Evolutionary conservation across 495 filamentous ascomycete genomes (phyloP).

Genomic region (Amniculicola lignicola): DNA sequence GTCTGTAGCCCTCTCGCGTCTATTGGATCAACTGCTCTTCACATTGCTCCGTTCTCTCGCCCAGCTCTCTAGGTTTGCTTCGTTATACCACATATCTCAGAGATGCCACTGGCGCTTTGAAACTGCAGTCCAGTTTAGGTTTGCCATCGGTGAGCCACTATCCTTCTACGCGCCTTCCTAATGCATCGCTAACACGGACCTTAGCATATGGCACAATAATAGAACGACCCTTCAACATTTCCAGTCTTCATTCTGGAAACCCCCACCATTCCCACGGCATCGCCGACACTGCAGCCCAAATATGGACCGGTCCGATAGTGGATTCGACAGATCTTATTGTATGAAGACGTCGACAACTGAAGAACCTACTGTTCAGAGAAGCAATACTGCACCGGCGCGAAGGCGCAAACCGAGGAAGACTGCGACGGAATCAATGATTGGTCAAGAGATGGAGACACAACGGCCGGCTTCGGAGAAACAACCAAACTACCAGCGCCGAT

Average conservation of each 20-base stretch:
- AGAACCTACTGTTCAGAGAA: conserved; percentile 2
- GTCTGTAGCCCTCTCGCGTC: neutral
- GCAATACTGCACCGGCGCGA: conserved; percentile 7
- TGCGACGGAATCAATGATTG: neutral
- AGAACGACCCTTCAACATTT: conserved; percentile 1
- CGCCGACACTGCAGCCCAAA: neutral
- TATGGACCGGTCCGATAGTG: conserved; percentile 29
- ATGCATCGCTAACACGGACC: neutral
- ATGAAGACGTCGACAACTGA: neutral
- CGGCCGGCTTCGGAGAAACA: conserved; percentile 9
- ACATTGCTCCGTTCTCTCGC: too few species aligned
- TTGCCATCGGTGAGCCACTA: neutral
- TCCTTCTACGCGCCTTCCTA: neutral
- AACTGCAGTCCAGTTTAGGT: too few species aligned
- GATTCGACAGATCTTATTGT: conserved; percentile 18
- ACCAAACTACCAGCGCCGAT: neutral
- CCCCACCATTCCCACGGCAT: too few species aligned
- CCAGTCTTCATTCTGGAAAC: neutral
- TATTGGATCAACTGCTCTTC: neutral
- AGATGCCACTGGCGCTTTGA: too few species aligned
- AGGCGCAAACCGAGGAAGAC: neutral
- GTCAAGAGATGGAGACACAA: neutral
- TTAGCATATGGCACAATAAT: conserved; percentile 4
- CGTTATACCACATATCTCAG: too few species aligned
- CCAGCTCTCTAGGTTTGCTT: too few species aligned